A percentile compares a stretch with the other conserved stretches of the same genome.
phyloP scores from a whole-genome alignment of 495 filamentous ascomycete species.

The Hypoxylon fuscum region DNA sequence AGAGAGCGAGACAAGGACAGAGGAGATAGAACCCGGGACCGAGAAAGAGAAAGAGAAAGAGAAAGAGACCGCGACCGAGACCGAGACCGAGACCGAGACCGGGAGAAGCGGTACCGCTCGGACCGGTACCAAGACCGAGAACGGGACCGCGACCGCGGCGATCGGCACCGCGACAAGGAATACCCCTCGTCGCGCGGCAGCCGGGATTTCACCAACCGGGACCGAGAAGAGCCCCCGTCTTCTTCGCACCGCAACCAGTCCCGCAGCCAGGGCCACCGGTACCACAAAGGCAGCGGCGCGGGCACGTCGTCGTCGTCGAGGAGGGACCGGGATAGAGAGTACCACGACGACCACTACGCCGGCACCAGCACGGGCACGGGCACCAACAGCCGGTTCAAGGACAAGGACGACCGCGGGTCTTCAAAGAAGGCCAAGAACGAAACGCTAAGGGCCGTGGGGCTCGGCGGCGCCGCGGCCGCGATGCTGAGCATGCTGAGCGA shows the following conservation, averaged over 20 bases:
- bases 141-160: conserved; percentile 34
- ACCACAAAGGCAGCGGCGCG: conserved; percentile 14
- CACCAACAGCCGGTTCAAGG: conserved; percentile 10
- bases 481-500: conserved; percentile 61
- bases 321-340: conserved; percentile 28
- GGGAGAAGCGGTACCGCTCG: conserved; percentile 36
- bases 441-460: conserved; percentile 55
- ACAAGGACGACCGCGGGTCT: conserved; percentile 38
- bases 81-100: conserved; percentile 26
- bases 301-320: conserved; percentile 9
- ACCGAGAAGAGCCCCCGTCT: background rate
- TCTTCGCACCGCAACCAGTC: conserved; percentile 20
- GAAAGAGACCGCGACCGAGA: conserved; percentile 43
- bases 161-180: conserved; percentile 29
- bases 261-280: conserved; percentile 29
- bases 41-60: conserved; percentile 43
- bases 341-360: conserved; percentile 33
- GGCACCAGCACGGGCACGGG: too few species aligned
- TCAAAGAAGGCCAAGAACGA: conserved; percentile 52
- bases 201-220: conserved; percentile 19
- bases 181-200: conserved; percentile 13
- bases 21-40: conserved; percentile 32
- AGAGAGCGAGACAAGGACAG: conserved; percentile 33
- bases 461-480: conserved; percentile 61
- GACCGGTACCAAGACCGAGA: conserved; percentile 37